These are phyloP conservation scores for Tympanopsis confertula DNA, from an alignment of 2,329 filamentous ascomycete genomes.

Conservation along the genomic window DNA sequence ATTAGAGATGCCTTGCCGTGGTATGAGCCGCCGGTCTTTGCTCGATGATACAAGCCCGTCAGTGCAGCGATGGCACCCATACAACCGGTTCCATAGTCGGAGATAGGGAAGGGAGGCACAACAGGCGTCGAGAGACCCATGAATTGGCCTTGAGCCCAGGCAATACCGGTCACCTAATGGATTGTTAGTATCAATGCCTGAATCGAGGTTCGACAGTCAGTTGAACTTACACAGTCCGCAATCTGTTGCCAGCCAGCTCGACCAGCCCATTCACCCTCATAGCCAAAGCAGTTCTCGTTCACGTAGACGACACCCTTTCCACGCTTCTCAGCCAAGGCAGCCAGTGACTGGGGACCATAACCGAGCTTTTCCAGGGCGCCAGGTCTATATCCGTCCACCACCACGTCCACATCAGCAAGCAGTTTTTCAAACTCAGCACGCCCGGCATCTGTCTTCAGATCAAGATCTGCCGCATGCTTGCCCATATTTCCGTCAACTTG, in stretches of 20 bases:
- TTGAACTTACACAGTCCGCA: conserved; percentile 24
- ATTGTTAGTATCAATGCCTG: neutral
- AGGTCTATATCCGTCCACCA: conserved; percentile 36
- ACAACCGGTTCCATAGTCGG: conserved; percentile 59
- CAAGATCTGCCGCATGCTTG: conserved; percentile 31
- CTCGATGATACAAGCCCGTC: conserved; percentile 48
- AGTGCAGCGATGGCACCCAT: conserved; percentile 60
- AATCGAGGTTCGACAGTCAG: neutral
- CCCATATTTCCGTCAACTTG: conserved; percentile 35
- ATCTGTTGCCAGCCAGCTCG: conserved; percentile 42
- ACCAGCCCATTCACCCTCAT: conserved; percentile 30
- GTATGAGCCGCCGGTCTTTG: conserved; percentile 54
- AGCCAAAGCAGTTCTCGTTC: conserved; percentile 41
- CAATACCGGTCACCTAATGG: conserved; percentile 23
- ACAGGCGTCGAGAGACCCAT: conserved; percentile 22
- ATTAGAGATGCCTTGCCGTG: conserved; percentile 51
- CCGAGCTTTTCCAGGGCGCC: conserved; percentile 32
- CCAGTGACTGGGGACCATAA: conserved; percentile 24
- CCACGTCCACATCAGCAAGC: conserved; percentile 33
- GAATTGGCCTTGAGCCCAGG: conserved; percentile 26
- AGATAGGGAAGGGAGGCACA: conserved; percentile 36
- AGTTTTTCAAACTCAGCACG: conserved; percentile 23
- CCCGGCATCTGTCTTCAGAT: conserved; percentile 25
- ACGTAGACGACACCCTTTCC: conserved; percentile 31
- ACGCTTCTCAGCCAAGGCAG: conserved; percentile 25